Evolutionary conservation across 345 rosid species (phyloP).

Genomic region (Conringia planisiliqua): DNA sequence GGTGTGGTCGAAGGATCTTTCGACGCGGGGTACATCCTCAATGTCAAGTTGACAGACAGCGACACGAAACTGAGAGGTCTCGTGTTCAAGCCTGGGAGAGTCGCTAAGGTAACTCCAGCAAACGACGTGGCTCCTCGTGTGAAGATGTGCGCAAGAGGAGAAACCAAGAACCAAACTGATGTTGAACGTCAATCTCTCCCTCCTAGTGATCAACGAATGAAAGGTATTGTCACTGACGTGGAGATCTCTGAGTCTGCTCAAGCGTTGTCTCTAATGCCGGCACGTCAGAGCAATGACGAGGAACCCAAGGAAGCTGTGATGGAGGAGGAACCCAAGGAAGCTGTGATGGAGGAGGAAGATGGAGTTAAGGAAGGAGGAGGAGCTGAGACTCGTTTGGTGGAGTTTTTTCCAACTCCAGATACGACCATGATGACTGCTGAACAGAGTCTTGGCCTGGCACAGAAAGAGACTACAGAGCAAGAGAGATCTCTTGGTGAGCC

Average conservation of each 20-base stretch:
- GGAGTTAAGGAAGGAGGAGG: constrained; percentile 21
- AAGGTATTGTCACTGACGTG: constrained; percentile 19
- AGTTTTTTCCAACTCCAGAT: constrained; percentile 26
- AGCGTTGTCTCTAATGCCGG: constrained; percentile 22
- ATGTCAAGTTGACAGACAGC: constrained; percentile 49
- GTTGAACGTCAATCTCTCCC: constrained; percentile 19
- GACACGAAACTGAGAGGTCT: constrained; percentile 56
- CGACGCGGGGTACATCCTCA: constrained; percentile 64
- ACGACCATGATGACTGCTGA: constrained; percentile 15
- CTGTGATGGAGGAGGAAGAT: not conserved
- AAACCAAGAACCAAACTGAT: constrained; percentile 34
- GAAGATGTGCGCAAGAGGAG: constrained; percentile 48
- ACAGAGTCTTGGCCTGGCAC: constrained; percentile 17
- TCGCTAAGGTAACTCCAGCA: constrained; percentile 45
- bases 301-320: constrained; percentile 20
- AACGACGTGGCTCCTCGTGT: constrained; percentile 69
- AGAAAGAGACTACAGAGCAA: constrained; percentile 17
- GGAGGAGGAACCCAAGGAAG: constrained; percentile 20
- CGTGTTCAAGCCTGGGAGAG: constrained; percentile 46
- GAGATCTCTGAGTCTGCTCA: constrained; percentile 32
- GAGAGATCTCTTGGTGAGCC: constrained; percentile 14
- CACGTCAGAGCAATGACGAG: constrained; percentile 19
- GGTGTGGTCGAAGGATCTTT: constrained; percentile 66
- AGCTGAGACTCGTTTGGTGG: constrained; percentile 20
- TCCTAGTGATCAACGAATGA: constrained; percentile 30